These are phyloP conservation scores for Iris macrosiphon DNA, from an alignment of 106 monocot species.

Conservation along the genomic window DNA sequence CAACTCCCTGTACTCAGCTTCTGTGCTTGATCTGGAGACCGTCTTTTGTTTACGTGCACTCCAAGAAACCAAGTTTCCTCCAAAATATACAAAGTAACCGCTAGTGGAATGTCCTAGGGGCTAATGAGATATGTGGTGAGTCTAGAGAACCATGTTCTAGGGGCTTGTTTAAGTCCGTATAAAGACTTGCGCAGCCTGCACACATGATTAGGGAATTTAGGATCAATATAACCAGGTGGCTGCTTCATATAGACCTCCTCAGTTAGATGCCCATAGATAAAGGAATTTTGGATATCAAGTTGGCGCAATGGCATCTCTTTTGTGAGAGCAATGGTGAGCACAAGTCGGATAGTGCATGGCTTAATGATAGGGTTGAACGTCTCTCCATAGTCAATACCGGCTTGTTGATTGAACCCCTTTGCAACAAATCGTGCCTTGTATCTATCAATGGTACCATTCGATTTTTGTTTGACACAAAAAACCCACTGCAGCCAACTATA, in stretches of 20 bases:
- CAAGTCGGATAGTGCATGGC: background rate
- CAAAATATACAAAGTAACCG: too few species aligned
- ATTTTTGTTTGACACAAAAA: background rate
- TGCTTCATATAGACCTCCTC: background rate
- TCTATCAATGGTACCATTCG: background rate
- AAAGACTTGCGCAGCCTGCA: background rate
- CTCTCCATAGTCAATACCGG: background rate
- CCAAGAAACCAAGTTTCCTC: too few species aligned
- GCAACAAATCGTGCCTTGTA: background rate
- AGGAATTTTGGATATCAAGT: background rate
- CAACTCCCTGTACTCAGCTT: too few species aligned
- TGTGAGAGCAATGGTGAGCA: background rate
- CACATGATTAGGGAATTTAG: background rate
- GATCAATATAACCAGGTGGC: background rate
- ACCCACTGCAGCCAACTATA: background rate
- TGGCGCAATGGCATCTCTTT: background rate
- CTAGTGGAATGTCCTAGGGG: too few species aligned
- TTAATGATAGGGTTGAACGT: background rate
- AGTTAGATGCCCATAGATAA: background rate
- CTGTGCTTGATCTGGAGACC: too few species aligned
- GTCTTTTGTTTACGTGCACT: too few species aligned
- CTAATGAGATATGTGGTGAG: too few species aligned
- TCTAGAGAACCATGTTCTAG: background rate
- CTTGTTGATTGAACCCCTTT: constrained; percentile 2
- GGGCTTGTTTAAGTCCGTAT: background rate